phyloP scores from a whole-genome alignment of 2,329 filamentous ascomycete genomes.

The Pleoardoris graminearum region DNA sequence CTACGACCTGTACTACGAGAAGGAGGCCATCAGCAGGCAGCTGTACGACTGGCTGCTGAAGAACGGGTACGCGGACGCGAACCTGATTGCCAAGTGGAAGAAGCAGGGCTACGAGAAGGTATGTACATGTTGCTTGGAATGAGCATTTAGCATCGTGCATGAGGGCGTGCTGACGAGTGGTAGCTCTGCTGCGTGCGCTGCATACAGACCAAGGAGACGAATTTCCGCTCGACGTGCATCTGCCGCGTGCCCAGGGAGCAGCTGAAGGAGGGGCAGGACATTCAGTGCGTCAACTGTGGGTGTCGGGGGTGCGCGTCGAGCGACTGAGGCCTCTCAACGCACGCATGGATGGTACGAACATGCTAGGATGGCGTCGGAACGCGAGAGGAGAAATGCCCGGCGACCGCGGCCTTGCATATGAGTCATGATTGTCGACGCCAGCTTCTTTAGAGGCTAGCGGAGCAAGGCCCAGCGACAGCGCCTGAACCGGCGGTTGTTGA shows the following conservation, averaged over 20 bases:
- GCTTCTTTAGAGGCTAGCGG: background rate
- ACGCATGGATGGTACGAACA: background rate
- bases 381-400: too few relatives aligned
- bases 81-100: constrained; percentile 99
- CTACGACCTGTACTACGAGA: constrained; percentile 97
- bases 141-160: background rate
- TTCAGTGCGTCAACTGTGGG: constrained; percentile 94
- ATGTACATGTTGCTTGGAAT: constrained; percentile 41
- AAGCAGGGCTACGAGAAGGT: constrained; percentile 99
- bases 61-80: constrained; percentile 92
- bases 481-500: background rate
- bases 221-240: constrained; percentile 97
- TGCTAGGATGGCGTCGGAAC: background rate
- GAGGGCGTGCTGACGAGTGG: constrained; percentile 10
- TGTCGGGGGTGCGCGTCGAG: constrained; percentile 88
- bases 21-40: constrained; percentile 89
- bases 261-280: constrained; percentile 84
- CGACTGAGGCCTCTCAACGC: constrained; percentile 58
- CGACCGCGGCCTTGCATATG: too few relatives aligned
- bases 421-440: background rate
- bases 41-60: constrained; percentile 97
- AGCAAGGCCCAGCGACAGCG: background rate
- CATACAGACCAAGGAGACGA: constrained; percentile 99
- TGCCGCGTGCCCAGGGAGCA: constrained; percentile 90
- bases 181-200: constrained; percentile 92